Evolutionary conservation across 2,329 filamentous ascomycete species (phyloP), one percentile per base, ranked within the genome.

Genomic region (Trichoderma cornu-damae): DNA sequence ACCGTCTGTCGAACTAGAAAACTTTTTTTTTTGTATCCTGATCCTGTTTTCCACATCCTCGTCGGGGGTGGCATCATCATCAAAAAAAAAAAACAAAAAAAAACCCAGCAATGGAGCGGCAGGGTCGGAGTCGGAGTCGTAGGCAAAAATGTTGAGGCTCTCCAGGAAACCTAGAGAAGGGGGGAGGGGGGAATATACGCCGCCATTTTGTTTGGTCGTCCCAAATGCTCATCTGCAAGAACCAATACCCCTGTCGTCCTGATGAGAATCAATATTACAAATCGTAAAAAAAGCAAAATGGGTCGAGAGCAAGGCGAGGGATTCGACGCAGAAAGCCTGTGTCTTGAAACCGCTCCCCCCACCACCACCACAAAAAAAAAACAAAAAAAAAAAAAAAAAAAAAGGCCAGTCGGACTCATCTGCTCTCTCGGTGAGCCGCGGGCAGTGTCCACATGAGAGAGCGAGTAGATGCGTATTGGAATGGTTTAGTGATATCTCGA

Each of bases 1-100:
- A 71, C 73, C 72, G 74, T 73, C 64, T 69, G 63, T 66, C 65
- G 68, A 69, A 70, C 66, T 64, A 69, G 64, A 68, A n/a, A n/a
- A n/a, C n/a, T n/a, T n/a, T 32, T 67, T 72, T 49, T 67, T 66
- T 53, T 71, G 68, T 73, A 73, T 74, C 69, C 71, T 70, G 68
- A 67, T 70, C 63, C 69, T 69, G 65, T 70, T 66, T 69, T 65
- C 71, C 69, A 69, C 69, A 66, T 63, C 69, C 65, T 72, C 71
- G 66, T 74, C 67, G 67, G 66, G 50, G 62, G 65, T 69, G 67
- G 65, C 68, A 67, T 72, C 68, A 69, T 73, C 71, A 72, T 74
- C 69, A 73, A 67, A 63, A 51, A 54, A 53, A 58, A n/a, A n/a
- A n/a, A n/a, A n/a, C n/a, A n/a, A n/a, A n/a, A n/a, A n/a, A n/a